These are phyloP conservation scores for Clavispora carvajalis DNA, from an alignment of 805 yeast genomes.

Conservation along the genomic window DNA sequence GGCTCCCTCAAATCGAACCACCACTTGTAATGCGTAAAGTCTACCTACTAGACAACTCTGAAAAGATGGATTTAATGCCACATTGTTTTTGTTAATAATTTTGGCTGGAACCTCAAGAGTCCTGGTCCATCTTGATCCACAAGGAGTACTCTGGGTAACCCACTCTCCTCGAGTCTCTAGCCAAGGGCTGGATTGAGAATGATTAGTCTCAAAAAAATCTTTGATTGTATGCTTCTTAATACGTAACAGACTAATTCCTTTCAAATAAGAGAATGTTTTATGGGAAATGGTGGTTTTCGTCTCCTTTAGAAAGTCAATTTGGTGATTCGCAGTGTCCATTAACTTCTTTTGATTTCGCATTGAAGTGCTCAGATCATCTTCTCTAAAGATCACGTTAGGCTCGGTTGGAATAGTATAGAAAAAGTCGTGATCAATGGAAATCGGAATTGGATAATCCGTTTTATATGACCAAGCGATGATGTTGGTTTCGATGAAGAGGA, in stretches of 20 bases:
- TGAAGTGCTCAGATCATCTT: constrained; percentile 27
- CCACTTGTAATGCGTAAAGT: constrained; percentile 47
- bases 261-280: constrained; percentile 30
- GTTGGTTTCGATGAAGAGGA: constrained; percentile 30
- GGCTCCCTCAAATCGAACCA: constrained; percentile 39
- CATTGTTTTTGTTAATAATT: constrained; percentile 37
- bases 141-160: constrained; percentile 21
- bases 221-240: constrained; percentile 36
- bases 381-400: constrained; percentile 12
- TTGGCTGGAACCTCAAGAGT: constrained; percentile 38
- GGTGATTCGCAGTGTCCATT: constrained; percentile 30
- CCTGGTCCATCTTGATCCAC: constrained; percentile 28
- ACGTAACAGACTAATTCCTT: constrained; percentile 33
- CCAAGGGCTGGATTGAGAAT: constrained; percentile 21
- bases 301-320: constrained; percentile 30
- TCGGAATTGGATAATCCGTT: constrained; percentile 38
- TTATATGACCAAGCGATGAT: constrained; percentile 37
- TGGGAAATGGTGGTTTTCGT: constrained; percentile 29
- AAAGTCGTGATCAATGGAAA: constrained; percentile 36
- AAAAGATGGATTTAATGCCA: constrained; percentile 56
- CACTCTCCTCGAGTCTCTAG: constrained; percentile 14
- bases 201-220: constrained; percentile 29
- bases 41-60: constrained; percentile 61
- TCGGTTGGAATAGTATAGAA: constrained; percentile 29
- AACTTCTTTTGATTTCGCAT: constrained; percentile 31